A percentile compares a stretch with the other conserved stretches of the same genome.
Conservation (phyloP, 169 alveolate genomes). For the Cryptosporidium meleagridis region DNA sequence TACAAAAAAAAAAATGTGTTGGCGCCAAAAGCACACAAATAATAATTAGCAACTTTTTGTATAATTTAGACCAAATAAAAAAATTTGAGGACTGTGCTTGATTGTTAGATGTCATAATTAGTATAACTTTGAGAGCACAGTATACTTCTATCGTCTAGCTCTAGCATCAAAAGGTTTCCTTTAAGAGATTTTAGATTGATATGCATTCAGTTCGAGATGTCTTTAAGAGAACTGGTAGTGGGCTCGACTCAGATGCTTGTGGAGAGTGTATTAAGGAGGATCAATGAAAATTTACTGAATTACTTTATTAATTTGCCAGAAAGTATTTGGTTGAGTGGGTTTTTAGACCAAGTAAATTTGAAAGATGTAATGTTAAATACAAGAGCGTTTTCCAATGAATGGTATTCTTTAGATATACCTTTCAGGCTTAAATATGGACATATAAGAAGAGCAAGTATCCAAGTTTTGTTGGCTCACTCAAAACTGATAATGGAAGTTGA, state of each 20-base stretch:
- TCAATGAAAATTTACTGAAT: slow-evolving; percentile 56
- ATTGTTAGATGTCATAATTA: not conserved
- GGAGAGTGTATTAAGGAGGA: slow-evolving; percentile 73
- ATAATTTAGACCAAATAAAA: not conserved
- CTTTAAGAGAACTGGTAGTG: slow-evolving; percentile 62
- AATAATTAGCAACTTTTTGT: not conserved
- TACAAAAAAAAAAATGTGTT: not conserved
- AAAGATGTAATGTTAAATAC: slow-evolving; percentile 71
- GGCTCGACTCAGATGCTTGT: slow-evolving; percentile 73
- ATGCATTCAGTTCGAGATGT: slow-evolving; percentile 34
- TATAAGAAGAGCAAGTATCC: slow-evolving; percentile 66
- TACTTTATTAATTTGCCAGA: slow-evolving; percentile 70
- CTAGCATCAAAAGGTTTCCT: not conserved
- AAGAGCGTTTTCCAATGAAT: slow-evolving; percentile 67
- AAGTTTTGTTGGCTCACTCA: slow-evolving; percentile 66
- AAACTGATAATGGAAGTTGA: slow-evolving; percentile 66
- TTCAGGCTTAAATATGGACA: slow-evolving; percentile 69
- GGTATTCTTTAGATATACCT: slow-evolving; percentile 73
- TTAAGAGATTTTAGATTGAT: slow-evolving; percentile 10
- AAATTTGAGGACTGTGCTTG: not conserved
- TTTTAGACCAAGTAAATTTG: slow-evolving; percentile 58
- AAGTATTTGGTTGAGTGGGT: slow-evolving; percentile 73
- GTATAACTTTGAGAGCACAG: not conserved
- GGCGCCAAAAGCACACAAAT: slow-evolving; percentile 60
- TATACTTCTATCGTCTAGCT: not conserved